Conservation (phyloP, 2,329 filamentous ascomycete genomes). For the Davidsoniella australis region DNA sequence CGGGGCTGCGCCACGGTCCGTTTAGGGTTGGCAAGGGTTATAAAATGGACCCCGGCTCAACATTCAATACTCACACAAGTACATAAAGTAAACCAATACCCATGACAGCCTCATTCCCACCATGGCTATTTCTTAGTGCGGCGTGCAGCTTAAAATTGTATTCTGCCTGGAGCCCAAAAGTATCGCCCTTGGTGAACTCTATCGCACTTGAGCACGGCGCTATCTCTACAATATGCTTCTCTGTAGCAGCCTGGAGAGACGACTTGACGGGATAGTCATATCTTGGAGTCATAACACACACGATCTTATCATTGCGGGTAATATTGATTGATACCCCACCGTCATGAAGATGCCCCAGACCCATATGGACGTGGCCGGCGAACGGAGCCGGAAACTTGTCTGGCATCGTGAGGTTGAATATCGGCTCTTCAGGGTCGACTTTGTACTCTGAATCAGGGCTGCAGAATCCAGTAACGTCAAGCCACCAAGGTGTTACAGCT, state of each 20-base stretch:
- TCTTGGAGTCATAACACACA: background rate
- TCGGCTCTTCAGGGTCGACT: constrained; percentile 1
- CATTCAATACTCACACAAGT: background rate
- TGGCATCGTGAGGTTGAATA: constrained; percentile 1
- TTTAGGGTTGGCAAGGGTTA: background rate
- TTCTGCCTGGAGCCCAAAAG: too few relatives aligned
- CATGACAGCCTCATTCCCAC: constrained; percentile 8
- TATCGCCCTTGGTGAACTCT: too few relatives aligned
- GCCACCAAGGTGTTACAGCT: constrained; percentile 14
- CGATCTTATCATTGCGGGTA: background rate
- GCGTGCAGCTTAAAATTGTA: background rate
- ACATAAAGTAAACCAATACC: constrained; percentile 6
- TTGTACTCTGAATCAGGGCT: constrained; percentile 12
- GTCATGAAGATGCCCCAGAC: constrained; percentile 9
- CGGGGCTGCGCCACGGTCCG: background rate
- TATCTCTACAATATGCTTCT: too few relatives aligned
- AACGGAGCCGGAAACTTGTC: background rate
- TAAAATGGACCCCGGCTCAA: background rate
- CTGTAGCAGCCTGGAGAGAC: too few relatives aligned
- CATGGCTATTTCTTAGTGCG: constrained; percentile 8
- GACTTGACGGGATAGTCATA: too few relatives aligned
- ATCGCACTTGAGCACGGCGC: too few relatives aligned
- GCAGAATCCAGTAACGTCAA: constrained; percentile 17
- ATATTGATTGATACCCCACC: background rate
- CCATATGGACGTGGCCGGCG: constrained; percentile 1